A percentile compares a stretch with the other conserved stretches of the same genome.
These are phyloP conservation scores for Gastroboletus turbinatus DNA, from an alignment of 1,284 basidiomycete genomes.

Conservation along the genomic window DNA sequence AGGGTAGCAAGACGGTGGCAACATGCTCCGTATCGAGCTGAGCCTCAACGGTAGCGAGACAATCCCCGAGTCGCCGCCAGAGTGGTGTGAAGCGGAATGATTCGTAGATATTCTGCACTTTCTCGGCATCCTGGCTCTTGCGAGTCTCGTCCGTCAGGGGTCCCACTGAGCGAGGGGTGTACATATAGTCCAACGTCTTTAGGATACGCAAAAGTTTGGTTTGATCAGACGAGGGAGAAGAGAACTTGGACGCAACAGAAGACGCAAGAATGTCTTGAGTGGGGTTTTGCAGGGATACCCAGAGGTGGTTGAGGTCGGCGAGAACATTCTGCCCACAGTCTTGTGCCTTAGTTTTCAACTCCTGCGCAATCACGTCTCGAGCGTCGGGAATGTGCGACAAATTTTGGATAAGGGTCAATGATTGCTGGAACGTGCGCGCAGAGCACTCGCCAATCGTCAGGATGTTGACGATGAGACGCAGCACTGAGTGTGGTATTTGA, in stretches of 20 bases:
- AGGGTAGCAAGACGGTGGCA: conserved; percentile 85
- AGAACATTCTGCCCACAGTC: conserved; percentile 78
- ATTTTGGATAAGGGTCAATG: conserved; percentile 86
- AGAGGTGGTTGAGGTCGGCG: conserved; percentile 76
- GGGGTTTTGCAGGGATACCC: conserved; percentile 56
- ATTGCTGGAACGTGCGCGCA: conserved; percentile 91
- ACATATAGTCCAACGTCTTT: conserved; percentile 96
- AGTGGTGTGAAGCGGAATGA: conserved; percentile 84
- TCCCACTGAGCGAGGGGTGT: conserved; percentile 63
- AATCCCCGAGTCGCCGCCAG: conserved; percentile 86
- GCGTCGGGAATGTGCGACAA: conserved; percentile 85
- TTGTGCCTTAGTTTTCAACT: conserved; percentile 82
- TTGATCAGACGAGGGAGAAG: conserved; percentile 88
- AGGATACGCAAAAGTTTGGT: conserved; percentile 90
- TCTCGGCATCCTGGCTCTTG: conserved; percentile 64
- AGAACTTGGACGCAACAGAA: conserved; percentile 83
- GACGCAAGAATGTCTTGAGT: conserved; percentile 59
- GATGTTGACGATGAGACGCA: conserved; percentile 91
- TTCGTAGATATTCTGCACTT: conserved; percentile 83
- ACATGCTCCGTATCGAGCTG: conserved; percentile 82
- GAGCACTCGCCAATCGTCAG: conserved; percentile 93
- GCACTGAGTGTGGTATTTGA: conserved; percentile 75
- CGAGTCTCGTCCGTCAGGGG: conserved; percentile 40
- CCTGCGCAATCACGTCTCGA: conserved; percentile 83
- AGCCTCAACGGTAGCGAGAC: conserved; percentile 79